Evolutionary conservation across 257 asterid species (phyloP).

Genomic region (Anisodus tanguticus): DNA sequence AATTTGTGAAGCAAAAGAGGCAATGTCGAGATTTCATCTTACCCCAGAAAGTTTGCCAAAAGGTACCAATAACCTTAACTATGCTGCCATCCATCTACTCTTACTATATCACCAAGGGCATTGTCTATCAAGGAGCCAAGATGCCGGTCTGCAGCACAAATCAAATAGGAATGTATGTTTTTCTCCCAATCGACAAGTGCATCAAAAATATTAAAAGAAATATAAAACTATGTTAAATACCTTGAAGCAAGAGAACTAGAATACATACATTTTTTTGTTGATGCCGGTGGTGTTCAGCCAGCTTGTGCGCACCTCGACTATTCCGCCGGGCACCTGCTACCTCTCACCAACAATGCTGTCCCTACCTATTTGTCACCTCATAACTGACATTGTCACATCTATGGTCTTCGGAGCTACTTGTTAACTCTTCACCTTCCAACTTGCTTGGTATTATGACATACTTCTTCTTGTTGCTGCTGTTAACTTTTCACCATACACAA

Average conservation of each 20-base stretch:
- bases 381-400: constrained; percentile 23
- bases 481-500: too few relatives aligned
- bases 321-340: neutral
- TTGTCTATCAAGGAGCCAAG: neutral
- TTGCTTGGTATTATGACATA: too few relatives aligned
- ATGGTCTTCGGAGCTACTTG: neutral
- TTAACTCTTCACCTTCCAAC: neutral
- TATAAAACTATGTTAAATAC: neutral
- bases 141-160: constrained; percentile 3
- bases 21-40: neutral
- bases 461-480: too few relatives aligned
- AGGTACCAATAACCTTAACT: neutral
- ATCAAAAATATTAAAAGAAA: neutral
- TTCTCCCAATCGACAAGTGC: neutral
- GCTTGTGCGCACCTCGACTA: neutral
- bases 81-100: too few relatives aligned
- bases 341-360: neutral
- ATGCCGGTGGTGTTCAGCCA: too few relatives aligned
- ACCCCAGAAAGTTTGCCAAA: neutral
- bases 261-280: too few relatives aligned
- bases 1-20: neutral
- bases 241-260: constrained; percentile 29
- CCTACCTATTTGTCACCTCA: constrained; percentile 22
- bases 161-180: neutral
- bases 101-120: neutral